Evolutionary conservation across 2,329 filamentous ascomycete species (phyloP).

Genomic region (Cordyceps cicadae): DNA sequence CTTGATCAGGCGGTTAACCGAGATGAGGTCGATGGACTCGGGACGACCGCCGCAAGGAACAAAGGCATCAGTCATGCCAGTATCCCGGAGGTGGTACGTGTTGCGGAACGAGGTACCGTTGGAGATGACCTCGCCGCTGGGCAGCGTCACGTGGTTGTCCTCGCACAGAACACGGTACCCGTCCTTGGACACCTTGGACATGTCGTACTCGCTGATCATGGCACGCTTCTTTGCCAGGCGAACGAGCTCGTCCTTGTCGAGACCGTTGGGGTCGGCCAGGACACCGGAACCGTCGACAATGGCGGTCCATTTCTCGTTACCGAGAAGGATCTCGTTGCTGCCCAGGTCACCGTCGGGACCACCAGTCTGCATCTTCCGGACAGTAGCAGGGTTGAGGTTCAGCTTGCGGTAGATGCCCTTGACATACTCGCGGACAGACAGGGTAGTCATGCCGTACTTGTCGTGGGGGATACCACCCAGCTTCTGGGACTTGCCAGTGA

Average conservation of each 20-base stretch:
- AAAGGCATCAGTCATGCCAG: slow-evolving; percentile 73
- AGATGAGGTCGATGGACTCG: slow-evolving; percentile 89
- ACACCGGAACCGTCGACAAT: slow-evolving; percentile 97
- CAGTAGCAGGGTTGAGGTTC: slow-evolving; percentile 72
- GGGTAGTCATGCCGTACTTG: slow-evolving; percentile 91
- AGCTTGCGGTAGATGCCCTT: slow-evolving; percentile 96
- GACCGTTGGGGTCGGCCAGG: slow-evolving; percentile 82
- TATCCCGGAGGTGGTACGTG: slow-evolving; percentile 83
- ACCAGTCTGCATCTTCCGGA: slow-evolving; percentile 94
- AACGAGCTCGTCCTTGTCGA: slow-evolving; percentile 74
- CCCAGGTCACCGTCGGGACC: slow-evolving; percentile 94
- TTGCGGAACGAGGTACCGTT: slow-evolving; percentile 97
- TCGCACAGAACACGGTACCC: slow-evolving; percentile 92
- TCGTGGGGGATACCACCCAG: slow-evolving; percentile 96
- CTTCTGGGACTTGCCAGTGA: slow-evolving; percentile 95
- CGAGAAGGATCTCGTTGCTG: slow-evolving; percentile 93
- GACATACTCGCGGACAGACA: slow-evolving; percentile 93
- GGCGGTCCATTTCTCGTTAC: slow-evolving; percentile 89
- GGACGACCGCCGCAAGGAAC: slow-evolving; percentile 95
- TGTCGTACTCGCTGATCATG: slow-evolving; percentile 86
- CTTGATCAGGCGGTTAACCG: slow-evolving; percentile 78
- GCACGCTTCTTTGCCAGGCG: slow-evolving; percentile 76
- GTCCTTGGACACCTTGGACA: slow-evolving; percentile 72
- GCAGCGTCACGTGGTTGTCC: slow-evolving; percentile 80
- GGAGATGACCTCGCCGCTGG: slow-evolving; percentile 73